Evolutionary conservation across 306 rosid genomes (phyloP), one percentile per base, ranked within the genome.

Genomic region (Coriaria nepalensis): DNA sequence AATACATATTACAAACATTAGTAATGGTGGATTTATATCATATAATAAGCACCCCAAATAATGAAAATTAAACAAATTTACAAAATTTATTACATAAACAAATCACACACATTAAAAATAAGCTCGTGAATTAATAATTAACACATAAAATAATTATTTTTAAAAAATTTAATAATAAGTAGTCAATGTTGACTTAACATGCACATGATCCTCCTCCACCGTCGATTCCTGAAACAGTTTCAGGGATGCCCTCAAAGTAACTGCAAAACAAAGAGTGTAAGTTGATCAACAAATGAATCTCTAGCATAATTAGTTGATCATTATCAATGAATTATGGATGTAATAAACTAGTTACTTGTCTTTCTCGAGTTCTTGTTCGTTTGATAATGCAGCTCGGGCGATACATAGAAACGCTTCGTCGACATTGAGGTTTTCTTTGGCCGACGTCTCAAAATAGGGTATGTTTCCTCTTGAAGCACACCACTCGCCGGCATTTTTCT

Each of bases 391-490:
- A 70, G 48, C 57, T 68, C 70, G 66, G 29, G 97, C 97, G 20
- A 70, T 80, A 36, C 79, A 70, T 0, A 69, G 49, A 63, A 88
- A 88, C 10, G 95, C 90, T 36, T 78, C 95, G 2, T 84, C 87
- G 20, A 88, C 72, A 46, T 78, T 78, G 65, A 61, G 54, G 2
- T 71, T 77, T 51, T 88, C 84, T 69, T 84, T 88, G 2, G 95
- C 97, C 3, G 97, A 88, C 10, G 95, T 83, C 59, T 81, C 90
- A 44, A 72, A 78, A 76, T 88, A 84, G n/a, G 97, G 83, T 33
- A 88, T 76, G 66, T 74, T 81, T 33, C 93, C 95, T 52, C 77
- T 68, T 0, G 80, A 50, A 57, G 70, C 78, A 65, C 97, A 84
- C 95, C 95, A 88, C 35, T 83, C 90, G 36, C 69, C 74, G 0